These are phyloP conservation scores for Rubus parviflorus DNA, from an alignment of 306 rosid species.

Conservation along the genomic window DNA sequence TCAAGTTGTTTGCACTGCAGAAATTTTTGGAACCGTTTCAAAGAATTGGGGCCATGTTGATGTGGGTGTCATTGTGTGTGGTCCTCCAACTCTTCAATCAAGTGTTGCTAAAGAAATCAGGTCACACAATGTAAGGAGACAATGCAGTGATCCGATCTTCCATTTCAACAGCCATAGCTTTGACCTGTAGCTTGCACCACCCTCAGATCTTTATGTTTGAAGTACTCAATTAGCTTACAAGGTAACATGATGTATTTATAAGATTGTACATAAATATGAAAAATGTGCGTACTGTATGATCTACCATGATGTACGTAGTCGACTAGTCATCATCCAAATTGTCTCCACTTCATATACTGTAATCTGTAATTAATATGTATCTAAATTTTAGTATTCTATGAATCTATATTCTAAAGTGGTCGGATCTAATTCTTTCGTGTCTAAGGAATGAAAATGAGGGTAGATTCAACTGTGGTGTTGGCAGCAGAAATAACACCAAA, in stretches of 20 bases:
- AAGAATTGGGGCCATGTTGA: conserved; percentile 69
- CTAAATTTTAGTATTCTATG: background rate
- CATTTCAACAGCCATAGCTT: conserved; percentile 93
- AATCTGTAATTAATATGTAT: background rate
- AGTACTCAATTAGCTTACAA: background rate
- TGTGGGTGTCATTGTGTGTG: conserved; percentile 81
- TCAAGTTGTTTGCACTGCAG: conserved; percentile 39
- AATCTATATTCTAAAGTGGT: background rate
- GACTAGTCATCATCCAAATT: background rate
- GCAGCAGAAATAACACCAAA: background rate
- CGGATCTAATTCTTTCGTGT: background rate
- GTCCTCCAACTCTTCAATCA: conserved; percentile 79
- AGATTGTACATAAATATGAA: background rate
- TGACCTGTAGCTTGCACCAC: conserved; percentile 54
- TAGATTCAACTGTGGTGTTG: background rate
- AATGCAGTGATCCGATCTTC: conserved; percentile 59
- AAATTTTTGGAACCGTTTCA: conserved; percentile 52
- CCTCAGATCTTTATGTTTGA: background rate
- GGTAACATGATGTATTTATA: background rate
- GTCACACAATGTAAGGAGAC: conserved; percentile 54
- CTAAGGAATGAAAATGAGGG: background rate
- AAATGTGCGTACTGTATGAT: background rate
- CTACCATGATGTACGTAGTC: background rate
- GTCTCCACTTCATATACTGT: background rate
- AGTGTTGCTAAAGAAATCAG: conserved; percentile 86